Base-by-base conservation (phyloP, 495 filamentous ascomycete genomes). In the Xylaria sp. region DNA sequence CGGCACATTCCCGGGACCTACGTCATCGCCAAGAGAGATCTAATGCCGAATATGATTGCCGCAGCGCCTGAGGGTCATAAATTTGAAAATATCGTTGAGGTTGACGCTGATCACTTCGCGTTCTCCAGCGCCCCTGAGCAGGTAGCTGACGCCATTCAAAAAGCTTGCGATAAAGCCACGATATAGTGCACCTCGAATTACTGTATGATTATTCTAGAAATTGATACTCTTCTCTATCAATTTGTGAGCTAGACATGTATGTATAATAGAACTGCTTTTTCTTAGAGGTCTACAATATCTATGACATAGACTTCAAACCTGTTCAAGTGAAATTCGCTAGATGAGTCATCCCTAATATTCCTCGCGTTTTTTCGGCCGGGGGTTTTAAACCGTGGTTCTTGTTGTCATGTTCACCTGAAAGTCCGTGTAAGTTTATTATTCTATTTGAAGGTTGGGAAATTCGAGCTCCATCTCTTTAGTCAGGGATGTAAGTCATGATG, bases 1-100 rank as follows among this genome's bases (percentile, higher is more conserved):
- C 41, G 67, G 8, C 29, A 50, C 24, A 69, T 69, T 19, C 40
- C 41, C 24, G 57, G 67, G 19, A 68, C 65, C 46, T 58, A 58
- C 26, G 37, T 21, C 14, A 24, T 62, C 37, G 69, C 69, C 11
- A 57, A 29, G 29, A 35, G 40, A 17, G 69, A 71, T 11, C n/a
- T 66, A 6, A 71, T 71, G 69, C 61, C 48, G 12, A 52, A 71
- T 40, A 58, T 65, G 61, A 71, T 71, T 11, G 61, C 62, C 12
- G 53, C 61, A 2, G 50, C 58, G 40, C 69, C 69, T 0, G 61
- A 44, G 31, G 69, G 69, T 12, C 69, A 71, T 9, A 46, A 31
- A 52, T 71, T 71, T 29, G 61, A 61, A 11, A 61, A 66, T 1
- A 15, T 71, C 17, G 21, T 71, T 6, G 69, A 71, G 26, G 31